Evolutionary conservation across 2,329 filamentous ascomycete genomes (phyloP), one percentile per base, ranked within the genome.

Genomic region (Monosporascus sp.): DNA sequence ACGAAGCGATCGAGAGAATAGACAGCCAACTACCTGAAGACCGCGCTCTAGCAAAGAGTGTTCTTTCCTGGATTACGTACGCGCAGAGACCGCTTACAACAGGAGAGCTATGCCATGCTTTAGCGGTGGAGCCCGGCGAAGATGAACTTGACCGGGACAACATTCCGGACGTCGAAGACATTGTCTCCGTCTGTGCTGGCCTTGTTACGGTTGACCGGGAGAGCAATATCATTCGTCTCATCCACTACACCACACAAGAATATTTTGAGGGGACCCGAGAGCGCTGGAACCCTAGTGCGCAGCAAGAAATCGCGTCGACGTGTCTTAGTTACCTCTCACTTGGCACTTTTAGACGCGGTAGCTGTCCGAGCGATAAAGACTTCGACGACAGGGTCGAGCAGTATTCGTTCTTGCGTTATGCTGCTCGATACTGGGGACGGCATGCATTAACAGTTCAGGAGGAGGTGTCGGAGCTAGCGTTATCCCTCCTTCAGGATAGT

Each of bases 201-300:
- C 50, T 78, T 9, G 68, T 77, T 2, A 69, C 65, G 0, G 44
- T 73, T 5, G 71, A 77, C 36, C 54, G 70, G 34, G 57, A 71
- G 36, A 75, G 64, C 48, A 49, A 61, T 11, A 61, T 69, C 17
- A 61, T 77, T 24, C 66, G 71, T 2, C 54, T 77, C 0, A 72
- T 75, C 3, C 75, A 78, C 53, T 74, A 74, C 53, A 77, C 76
- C 0, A 65, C 73, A 1, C 71, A 76, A 44, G 67, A 76, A 41
- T 78, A 75, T 56, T 69, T 78, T 49, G 64, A 72, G 40, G 47
- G 56, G 19, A 69, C 56, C 2, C 50, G 54, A 11, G 34, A 19
- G 0, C 26, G 45, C 3, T 72, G 68, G 62, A 69, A 76, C 49
- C 64, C 63, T 2, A 34, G 62, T 47, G 66, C 63, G 0, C 51